Percentiles rank a stretch among this genome's conserved stretches.
Conservation (phyloP, 495 filamentous ascomycete genomes). For the Terfezia boudieri region DNA sequence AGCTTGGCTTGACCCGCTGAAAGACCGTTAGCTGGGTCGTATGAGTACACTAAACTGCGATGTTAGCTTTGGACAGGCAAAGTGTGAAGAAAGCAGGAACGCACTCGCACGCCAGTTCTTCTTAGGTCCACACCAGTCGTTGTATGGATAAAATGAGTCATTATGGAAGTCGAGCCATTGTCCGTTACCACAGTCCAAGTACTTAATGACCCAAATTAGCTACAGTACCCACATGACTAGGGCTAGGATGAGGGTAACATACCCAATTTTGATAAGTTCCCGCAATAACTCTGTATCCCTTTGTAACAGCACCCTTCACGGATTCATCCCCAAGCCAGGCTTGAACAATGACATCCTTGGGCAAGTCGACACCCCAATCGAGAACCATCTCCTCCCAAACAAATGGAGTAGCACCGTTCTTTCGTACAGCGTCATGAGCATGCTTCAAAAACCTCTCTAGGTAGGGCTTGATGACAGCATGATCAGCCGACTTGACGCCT, state of each 20-base stretch:
- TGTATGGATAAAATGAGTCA: slow-evolving; percentile 38
- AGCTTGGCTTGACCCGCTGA: slow-evolving; percentile 33
- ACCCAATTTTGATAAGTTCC: slow-evolving; percentile 55
- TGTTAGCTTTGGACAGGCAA: background rate
- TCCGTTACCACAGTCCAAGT: slow-evolving; percentile 26
- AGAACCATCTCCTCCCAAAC: slow-evolving; percentile 70
- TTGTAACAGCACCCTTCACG: slow-evolving; percentile 30
- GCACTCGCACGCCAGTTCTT: slow-evolving; percentile 46
- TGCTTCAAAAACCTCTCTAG: slow-evolving; percentile 49
- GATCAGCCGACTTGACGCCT: slow-evolving; percentile 38
- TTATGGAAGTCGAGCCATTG: slow-evolving; percentile 46
- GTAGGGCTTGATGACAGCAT: slow-evolving; percentile 38
- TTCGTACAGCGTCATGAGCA: slow-evolving; percentile 35
- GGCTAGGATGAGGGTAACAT: slow-evolving; percentile 20
- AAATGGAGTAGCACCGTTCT: slow-evolving; percentile 39
- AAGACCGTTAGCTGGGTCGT: slow-evolving; percentile 43
- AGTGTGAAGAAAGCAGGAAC: background rate
- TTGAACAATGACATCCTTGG: slow-evolving; percentile 43
- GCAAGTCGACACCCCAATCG: slow-evolving; percentile 48
- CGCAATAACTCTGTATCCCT: slow-evolving; percentile 43
- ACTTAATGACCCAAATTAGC: background rate
- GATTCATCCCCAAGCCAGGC: slow-evolving; percentile 41
- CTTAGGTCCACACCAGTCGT: slow-evolving; percentile 50
- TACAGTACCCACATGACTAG: no score
- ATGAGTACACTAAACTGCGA: slow-evolving; percentile 34